Percentiles rank a stretch among this genome's conserved stretches.
Evolutionary conservation across 1,284 basidiomycete species (phyloP).

Genomic region (Ustilago esculenta): DNA sequence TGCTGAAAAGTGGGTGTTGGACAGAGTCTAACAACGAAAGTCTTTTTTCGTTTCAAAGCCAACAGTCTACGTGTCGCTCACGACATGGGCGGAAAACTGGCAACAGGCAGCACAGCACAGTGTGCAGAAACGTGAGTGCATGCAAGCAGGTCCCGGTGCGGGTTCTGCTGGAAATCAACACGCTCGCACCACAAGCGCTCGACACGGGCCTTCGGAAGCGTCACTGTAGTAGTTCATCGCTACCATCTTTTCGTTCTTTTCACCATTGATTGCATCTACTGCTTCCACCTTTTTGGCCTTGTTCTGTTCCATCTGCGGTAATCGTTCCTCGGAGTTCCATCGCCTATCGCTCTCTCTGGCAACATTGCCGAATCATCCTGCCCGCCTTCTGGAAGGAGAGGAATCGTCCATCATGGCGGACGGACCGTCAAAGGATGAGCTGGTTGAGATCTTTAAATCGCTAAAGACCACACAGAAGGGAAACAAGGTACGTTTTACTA

Average conservation of each 20-base stretch:
- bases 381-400: background rate
- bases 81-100: background rate
- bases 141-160: too few species aligned
- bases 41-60: background rate
- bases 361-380: background rate
- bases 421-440: slow-evolving; percentile 62
- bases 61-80: background rate
- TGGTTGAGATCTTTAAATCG: slow-evolving; percentile 66
- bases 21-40: too few species aligned
- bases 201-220: too few species aligned
- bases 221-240: too few species aligned
- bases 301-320: too few species aligned
- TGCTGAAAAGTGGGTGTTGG: too few species aligned
- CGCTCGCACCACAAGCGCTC: background rate
- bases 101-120: too few species aligned
- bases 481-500: slow-evolving; percentile 57
- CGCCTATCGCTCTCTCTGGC: background rate
- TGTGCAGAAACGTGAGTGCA: too few species aligned
- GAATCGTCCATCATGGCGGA: slow-evolving; percentile 43
- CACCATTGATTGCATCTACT: slow-evolving; percentile 1
- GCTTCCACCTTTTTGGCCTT: too few species aligned
- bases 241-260: slow-evolving; percentile 2
- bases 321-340: too few species aligned
- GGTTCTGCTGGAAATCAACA: slow-evolving; percentile 11
- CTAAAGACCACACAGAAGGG: slow-evolving; percentile 58